Base-by-base conservation (phyloP, 805 yeast genomes). In the Candida sanyiensis region DNA sequence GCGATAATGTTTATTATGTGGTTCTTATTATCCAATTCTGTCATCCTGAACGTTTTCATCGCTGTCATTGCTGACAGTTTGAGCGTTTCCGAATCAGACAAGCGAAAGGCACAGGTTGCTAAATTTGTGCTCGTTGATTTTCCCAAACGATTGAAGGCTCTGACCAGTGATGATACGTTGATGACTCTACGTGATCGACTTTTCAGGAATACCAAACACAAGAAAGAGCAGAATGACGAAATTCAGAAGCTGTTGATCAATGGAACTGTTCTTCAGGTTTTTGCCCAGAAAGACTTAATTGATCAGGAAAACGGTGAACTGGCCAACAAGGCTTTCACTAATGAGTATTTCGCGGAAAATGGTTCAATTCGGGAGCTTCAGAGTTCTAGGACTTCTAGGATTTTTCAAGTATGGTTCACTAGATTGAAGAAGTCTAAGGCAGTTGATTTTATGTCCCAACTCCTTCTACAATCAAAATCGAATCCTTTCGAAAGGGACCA, bases 61-160 rank as follows among this genome's bases (percentile, higher is more conserved):
- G 97, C 95, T 42, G 81, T 90, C 29, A 88, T 90, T 54, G 86
- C 95, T 2, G 80, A 79, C 48, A 80, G 89, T 45, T 73, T 90
- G 56, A 85, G 80, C 38, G 77, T 83, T 1, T 69, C 84, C 0
- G 89, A 84, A 40, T 69, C 69, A 23, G 81, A 79, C 16, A 85
- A 87, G 59, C 70, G 89, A 30, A 72, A 71, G 38, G 72, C 75
- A 42, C 97, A 90, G 53, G 69, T 67, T 6, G 56, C 58, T 39
- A 67, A 66, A 44, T 67, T 67, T 41, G 68, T 69, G 40, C 57
- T 70, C 28, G 72, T 58, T 28, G 62, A 60, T 16, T 67, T 62
- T 39, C 70, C 69, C 5, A 56, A 53, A 37, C 59, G 55, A 38
- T 50, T 66, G 26, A 56, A 58, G 38, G 60, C 56, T 13, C 54